phyloP scores from a whole-genome alignment of 225 moss, liverwort and hornwort genomes.

The Antitrichia curtipendula region DNA sequence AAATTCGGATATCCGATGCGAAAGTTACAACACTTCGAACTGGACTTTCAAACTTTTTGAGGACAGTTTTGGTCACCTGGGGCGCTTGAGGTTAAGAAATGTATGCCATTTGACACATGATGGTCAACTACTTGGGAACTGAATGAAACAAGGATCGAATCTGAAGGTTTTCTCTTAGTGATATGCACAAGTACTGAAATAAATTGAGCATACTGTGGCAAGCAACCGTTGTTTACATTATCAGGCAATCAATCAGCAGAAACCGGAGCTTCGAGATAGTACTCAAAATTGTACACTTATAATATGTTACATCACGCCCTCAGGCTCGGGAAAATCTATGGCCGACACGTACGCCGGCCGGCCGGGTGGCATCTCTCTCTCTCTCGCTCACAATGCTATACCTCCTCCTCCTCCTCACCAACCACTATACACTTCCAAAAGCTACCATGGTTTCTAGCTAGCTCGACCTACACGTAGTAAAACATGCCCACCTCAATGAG shows the following conservation, averaged over 20 bases:
- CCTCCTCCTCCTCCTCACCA: neutral
- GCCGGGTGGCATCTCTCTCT: neutral
- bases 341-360: neutral
- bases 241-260: neutral
- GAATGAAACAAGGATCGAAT: neutral
- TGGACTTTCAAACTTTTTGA: too few relatives aligned
- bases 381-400: neutral
- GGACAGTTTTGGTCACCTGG: too few relatives aligned
- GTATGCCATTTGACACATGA: neutral
- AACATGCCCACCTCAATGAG: conserved; percentile 58
- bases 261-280: neutral
- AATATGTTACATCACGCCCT: conserved; percentile 13
- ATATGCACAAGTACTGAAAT: neutral
- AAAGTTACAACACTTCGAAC: too few relatives aligned
- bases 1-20: too few relatives aligned
- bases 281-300: neutral
- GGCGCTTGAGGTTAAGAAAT: neutral
- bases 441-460: neutral
- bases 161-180: neutral
- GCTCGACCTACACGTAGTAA: conserved; percentile 30
- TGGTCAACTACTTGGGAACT: neutral
- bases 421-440: neutral
- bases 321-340: neutral
- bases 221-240: neutral
- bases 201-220: neutral